phyloP scores from a whole-genome alignment of 2,329 filamentous ascomycete genomes.

The Paecilomyces niveus region DNA sequence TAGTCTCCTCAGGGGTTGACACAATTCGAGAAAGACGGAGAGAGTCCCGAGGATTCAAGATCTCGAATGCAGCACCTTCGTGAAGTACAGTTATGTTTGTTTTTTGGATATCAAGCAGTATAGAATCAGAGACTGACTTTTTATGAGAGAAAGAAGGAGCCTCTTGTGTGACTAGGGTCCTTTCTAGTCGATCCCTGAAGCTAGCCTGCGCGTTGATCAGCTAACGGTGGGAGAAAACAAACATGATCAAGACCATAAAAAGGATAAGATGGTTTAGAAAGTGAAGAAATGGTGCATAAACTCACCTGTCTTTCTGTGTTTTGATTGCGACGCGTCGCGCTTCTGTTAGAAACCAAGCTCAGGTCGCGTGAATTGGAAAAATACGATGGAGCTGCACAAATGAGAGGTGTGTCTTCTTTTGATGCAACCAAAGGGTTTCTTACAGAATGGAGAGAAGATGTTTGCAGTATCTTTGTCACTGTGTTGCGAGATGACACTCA shows the following conservation, averaged over 20 bases:
- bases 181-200: slow-evolving; percentile 23
- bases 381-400: background rate
- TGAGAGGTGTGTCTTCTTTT: background rate
- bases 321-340: slow-evolving; percentile 12
- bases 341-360: slow-evolving; percentile 5
- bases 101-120: slow-evolving; percentile 18
- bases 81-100: slow-evolving; percentile 22
- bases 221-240: background rate
- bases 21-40: slow-evolving; percentile 27
- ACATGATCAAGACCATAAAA: background rate
- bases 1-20: slow-evolving; percentile 25
- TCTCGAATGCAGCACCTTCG: slow-evolving; percentile 30
- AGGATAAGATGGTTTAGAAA: background rate
- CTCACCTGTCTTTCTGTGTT: slow-evolving; percentile 20
- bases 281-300: background rate
- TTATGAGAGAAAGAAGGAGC: slow-evolving; percentile 2
- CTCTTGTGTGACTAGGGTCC: slow-evolving; percentile 4
- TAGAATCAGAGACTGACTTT: slow-evolving; percentile 19
- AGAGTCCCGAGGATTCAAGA: slow-evolving; percentile 31
- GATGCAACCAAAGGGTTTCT: background rate
- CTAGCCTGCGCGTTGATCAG: slow-evolving; percentile 16
- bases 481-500: slow-evolving; percentile 20
- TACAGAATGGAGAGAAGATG: slow-evolving; percentile 15
- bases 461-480: slow-evolving; percentile 23
- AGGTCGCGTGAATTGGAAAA: slow-evolving; percentile 7